Percentiles rank a stretch among this genome's conserved stretches.
Conservation (phyloP, 495 filamentous ascomycete genomes). For the Hypoxylon cercidicola region DNA sequence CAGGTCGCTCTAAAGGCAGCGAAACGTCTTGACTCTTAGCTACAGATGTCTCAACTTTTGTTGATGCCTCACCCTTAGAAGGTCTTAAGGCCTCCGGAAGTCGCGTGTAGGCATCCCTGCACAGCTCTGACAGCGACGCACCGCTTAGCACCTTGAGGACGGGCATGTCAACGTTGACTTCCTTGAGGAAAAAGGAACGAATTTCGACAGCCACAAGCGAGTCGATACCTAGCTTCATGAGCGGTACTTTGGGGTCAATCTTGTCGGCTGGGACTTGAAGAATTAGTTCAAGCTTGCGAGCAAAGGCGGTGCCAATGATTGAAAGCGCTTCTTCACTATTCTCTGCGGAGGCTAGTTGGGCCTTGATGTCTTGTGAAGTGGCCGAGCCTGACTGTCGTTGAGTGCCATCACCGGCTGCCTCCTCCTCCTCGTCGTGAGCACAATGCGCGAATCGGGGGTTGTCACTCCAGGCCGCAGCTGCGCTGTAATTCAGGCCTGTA, state of each 20-base stretch:
- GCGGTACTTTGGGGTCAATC: background rate
- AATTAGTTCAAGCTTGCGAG: background rate
- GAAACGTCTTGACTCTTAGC: too few relatives aligned
- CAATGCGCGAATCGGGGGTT: background rate
- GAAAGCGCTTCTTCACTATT: slow-evolving; percentile 1
- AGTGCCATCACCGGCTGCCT: background rate
- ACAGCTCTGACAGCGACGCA: slow-evolving; percentile 39
- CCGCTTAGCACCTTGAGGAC: slow-evolving; percentile 60
- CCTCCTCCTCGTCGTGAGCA: too few relatives aligned
- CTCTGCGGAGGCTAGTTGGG: background rate
- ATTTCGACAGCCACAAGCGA: slow-evolving; percentile 57
- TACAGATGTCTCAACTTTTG: too few relatives aligned
- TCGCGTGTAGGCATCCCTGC: background rate
- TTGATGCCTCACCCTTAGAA: too few relatives aligned
- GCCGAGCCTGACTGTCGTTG: background rate
- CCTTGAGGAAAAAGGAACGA: slow-evolving; percentile 53
- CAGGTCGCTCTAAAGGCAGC: too few relatives aligned
- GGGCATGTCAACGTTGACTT: slow-evolving; percentile 52
- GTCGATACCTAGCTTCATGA: slow-evolving; percentile 52
- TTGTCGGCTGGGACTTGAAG: background rate
- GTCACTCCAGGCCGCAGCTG: background rate
- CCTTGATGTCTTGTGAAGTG: background rate
- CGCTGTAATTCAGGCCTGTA: background rate
- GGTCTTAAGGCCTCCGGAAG: too few relatives aligned
- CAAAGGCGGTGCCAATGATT: background rate